These are phyloP conservation scores for Pestalotiopsis sp. DNA, from an alignment of 2,329 filamentous ascomycete species.

Conservation along the genomic window DNA sequence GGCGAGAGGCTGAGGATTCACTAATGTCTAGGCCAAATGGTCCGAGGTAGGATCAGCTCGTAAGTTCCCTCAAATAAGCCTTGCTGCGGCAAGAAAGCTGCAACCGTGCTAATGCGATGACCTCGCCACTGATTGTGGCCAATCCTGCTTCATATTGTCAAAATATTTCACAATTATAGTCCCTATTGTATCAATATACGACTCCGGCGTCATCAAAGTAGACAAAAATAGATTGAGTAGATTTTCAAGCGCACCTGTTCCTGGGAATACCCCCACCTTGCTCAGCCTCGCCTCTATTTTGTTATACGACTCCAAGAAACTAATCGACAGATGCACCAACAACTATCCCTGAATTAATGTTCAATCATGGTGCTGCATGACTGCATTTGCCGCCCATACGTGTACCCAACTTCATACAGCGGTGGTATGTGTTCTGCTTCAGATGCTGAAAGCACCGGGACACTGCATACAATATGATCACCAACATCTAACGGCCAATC, in stretches of 20 bases:
- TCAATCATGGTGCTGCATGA: no score
- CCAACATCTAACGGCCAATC: no score
- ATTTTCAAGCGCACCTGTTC: background rate
- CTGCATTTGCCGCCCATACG: background rate
- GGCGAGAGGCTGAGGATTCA: no score
- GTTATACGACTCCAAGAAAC: background rate
- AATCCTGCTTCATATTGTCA: background rate
- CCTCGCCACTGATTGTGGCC: background rate
- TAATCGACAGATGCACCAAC: background rate
- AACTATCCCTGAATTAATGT: background rate
- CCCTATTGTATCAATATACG: background rate
- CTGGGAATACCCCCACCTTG: background rate
- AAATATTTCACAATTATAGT: background rate
- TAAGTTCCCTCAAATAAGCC: no score
- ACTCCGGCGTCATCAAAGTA: background rate
- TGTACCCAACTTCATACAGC: no score
- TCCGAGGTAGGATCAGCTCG: no score
- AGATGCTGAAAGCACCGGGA: no score
- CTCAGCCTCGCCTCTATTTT: background rate
- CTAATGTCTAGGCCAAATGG: no score
- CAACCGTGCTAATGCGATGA: background rate
- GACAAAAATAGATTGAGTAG: background rate
- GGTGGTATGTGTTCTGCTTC: no score
- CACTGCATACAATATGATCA: no score
- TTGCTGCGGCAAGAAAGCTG: no score